phyloP scores from a whole-genome alignment of 257 asterid genomes.

The Prunella vulgaris region DNA sequence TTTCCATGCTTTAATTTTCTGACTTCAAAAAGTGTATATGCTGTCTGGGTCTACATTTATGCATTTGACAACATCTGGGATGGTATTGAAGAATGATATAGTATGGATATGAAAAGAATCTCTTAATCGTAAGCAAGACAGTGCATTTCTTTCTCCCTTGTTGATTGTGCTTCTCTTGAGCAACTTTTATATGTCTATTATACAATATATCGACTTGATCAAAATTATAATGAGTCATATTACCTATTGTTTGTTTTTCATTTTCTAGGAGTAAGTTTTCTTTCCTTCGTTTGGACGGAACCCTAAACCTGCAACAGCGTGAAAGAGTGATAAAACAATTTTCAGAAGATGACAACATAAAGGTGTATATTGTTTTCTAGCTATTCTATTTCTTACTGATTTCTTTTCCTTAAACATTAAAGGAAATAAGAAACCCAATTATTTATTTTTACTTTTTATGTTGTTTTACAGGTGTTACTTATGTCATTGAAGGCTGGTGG shows the following conservation, averaged over 20 bases:
- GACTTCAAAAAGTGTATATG: not conserved
- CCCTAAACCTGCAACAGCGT: constrained; percentile 86
- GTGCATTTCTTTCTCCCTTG: not conserved
- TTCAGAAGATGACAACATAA: constrained; percentile 69
- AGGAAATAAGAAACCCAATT: not conserved
- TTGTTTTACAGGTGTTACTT: constrained; percentile 60
- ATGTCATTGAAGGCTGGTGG: constrained; percentile 99
- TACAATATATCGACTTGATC: not conserved
- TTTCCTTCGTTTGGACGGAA: constrained; percentile 93
- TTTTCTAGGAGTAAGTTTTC: constrained; percentile 53
- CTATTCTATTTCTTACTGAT: not conserved
- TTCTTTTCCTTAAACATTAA: not conserved
- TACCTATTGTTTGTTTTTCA: constrained; percentile 2
- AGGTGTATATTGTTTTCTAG: constrained; percentile 37
- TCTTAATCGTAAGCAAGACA: too few species aligned
- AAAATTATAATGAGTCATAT: not conserved
- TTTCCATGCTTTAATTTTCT: not conserved
- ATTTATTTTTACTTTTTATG: not conserved
- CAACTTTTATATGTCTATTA: not conserved
- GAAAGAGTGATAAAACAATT: constrained; percentile 84
- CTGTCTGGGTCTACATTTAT: not conserved
- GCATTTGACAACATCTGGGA: not conserved
- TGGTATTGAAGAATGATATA: not conserved
- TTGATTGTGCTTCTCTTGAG: too few species aligned
- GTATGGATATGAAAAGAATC: not conserved